Conservation (phyloP, 1,139 yeast species). For the Sugiyamaella novakii region DNA sequence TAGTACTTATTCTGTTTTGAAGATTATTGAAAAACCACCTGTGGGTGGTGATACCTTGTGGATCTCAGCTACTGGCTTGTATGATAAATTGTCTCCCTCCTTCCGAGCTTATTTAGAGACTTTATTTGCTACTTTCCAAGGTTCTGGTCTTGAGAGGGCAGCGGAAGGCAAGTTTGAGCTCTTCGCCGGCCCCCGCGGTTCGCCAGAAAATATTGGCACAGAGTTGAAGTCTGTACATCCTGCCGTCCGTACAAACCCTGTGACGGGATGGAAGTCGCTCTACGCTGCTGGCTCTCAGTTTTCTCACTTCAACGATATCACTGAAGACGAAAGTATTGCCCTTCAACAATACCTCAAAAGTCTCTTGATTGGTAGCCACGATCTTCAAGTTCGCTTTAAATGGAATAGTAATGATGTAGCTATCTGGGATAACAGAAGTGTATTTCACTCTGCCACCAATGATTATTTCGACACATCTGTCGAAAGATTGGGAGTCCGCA, state of each 20-base stretch:
- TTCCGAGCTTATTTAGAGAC: constrained; percentile 48
- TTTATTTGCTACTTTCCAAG: constrained; percentile 36
- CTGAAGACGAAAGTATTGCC: constrained; percentile 46
- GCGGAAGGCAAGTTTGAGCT: constrained; percentile 37
- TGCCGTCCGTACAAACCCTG: constrained; percentile 51
- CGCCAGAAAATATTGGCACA: constrained; percentile 40
- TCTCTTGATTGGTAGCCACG: constrained; percentile 45
- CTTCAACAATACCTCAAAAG: constrained; percentile 47
- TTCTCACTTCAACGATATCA: constrained; percentile 47
- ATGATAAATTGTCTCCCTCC: constrained; percentile 50
- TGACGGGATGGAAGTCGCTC: constrained; percentile 53
- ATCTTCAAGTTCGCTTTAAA: constrained; percentile 47
- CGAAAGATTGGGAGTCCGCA: constrained; percentile 34
- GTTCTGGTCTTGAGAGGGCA: constrained; percentile 39
- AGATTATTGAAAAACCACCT: constrained; percentile 48
- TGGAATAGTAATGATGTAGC: constrained; percentile 64
- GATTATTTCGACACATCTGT: constrained; percentile 18
- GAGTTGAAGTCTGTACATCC: constrained; percentile 45
- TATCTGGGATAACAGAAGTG: constrained; percentile 42
- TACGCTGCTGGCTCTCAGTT: constrained; percentile 48
- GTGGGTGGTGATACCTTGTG: constrained; percentile 53
- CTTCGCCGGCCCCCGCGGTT: constrained; percentile 42
- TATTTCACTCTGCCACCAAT: constrained; percentile 38
- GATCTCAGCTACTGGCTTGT: constrained; percentile 47
- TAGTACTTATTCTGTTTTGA: constrained; percentile 49